These are phyloP conservation scores for Aspergillus proliferans DNA, from an alignment of 2,329 filamentous ascomycete genomes.

Conservation along the genomic window DNA sequence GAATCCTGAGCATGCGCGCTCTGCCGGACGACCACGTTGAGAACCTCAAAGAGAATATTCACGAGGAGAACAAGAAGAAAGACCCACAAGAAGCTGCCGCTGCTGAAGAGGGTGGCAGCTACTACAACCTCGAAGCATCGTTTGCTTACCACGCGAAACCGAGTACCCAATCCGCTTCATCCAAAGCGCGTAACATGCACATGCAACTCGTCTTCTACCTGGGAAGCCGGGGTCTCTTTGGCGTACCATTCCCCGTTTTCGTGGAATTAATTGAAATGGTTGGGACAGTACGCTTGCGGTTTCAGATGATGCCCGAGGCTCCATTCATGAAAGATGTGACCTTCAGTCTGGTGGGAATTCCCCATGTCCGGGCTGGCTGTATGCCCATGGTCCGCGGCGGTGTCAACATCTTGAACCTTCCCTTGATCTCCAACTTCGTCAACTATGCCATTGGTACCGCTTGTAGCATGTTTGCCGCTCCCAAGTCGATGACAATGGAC, in stretches of 20 bases:
- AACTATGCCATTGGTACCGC: constrained; percentile 89
- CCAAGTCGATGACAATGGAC: constrained; percentile 89
- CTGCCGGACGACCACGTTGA: constrained; percentile 75
- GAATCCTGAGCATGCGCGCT: constrained; percentile 79
- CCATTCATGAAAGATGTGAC: constrained; percentile 89
- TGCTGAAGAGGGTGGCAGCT: constrained; percentile 83
- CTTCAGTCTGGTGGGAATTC: constrained; percentile 89
- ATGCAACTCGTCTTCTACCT: constrained; percentile 95
- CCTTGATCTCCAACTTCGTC: constrained; percentile 91
- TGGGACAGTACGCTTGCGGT: constrained; percentile 72
- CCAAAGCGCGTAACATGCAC: constrained; percentile 90
- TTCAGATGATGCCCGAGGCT: constrained; percentile 82
- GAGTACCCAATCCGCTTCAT: constrained; percentile 61
- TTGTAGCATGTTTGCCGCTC: constrained; percentile 84
- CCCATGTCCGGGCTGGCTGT: constrained; percentile 82
- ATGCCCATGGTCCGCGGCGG: constrained; percentile 88
- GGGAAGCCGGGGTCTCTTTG: constrained; percentile 81
- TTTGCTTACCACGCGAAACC: constrained; percentile 88
- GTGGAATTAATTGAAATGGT: constrained; percentile 89
- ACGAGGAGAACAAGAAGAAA: constrained; percentile 71
- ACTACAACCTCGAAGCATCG: constrained; percentile 85
- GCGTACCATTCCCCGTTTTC: constrained; percentile 78
- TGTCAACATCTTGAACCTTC: constrained; percentile 84
- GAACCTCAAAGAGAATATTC: constrained; percentile 75
- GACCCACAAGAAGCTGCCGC: constrained; percentile 82